Conservation (phyloP, 768 basidiomycete species). For the Cubamyces lactineus region DNA sequence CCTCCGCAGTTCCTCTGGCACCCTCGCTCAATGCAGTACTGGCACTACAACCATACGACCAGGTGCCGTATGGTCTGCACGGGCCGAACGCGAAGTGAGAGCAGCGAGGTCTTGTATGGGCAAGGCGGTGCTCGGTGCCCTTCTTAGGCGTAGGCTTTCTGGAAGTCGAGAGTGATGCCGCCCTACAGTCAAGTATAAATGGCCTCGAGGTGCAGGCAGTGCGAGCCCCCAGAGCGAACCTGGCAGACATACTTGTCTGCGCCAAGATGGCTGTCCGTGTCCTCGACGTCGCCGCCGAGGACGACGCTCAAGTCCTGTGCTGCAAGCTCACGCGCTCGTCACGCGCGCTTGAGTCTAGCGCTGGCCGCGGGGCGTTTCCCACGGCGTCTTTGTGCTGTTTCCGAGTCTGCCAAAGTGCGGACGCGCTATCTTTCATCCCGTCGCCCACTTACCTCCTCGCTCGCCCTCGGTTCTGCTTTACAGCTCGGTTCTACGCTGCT, state of each 20-base stretch:
- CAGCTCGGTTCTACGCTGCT: not conserved
- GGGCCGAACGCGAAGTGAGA: slow-evolving; percentile 5
- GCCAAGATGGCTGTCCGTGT: slow-evolving; percentile 19
- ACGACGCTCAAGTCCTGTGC: slow-evolving; percentile 6
- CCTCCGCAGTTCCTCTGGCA: not conserved
- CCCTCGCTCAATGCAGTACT: not conserved
- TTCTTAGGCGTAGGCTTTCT: slow-evolving; percentile 14
- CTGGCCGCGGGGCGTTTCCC: slow-evolving; percentile 16
- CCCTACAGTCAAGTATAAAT: slow-evolving; percentile 14
- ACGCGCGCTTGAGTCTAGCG: not conserved
- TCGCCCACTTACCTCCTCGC: slow-evolving; percentile 1
- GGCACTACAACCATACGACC: not conserved
- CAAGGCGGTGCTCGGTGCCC: slow-evolving; percentile 19
- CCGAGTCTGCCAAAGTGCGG: slow-evolving; percentile 2
- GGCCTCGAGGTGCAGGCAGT: slow-evolving; percentile 12
- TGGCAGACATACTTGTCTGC: slow-evolving; percentile 15
- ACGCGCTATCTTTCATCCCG: slow-evolving; percentile 14
- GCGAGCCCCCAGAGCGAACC: slow-evolving; percentile 6
- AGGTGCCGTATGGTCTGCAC: slow-evolving; percentile 15
- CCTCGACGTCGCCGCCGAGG: slow-evolving; percentile 1
- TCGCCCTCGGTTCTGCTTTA: not conserved
- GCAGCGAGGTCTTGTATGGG: not conserved
- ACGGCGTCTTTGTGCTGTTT: slow-evolving; percentile 24
- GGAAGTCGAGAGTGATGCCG: slow-evolving; percentile 12
- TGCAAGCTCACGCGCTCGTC: slow-evolving; percentile 2